A percentile compares a stretch with the other conserved stretches of the same genome.
Evolutionary conservation across 805 yeast species (phyloP).

Genomic region (Candida montana): DNA sequence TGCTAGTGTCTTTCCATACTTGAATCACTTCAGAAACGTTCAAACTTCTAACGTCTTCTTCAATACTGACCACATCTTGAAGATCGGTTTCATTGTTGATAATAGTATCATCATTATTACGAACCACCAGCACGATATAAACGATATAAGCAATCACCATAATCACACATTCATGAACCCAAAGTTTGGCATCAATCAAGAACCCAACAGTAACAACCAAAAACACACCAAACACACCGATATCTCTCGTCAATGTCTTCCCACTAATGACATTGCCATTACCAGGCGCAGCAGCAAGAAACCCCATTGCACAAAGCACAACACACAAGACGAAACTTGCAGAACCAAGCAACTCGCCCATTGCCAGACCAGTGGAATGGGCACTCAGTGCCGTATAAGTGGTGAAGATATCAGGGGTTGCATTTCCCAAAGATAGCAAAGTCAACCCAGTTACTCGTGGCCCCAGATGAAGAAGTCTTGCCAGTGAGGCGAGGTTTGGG

Average conservation of each 20-base stretch:
- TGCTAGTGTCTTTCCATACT: not conserved
- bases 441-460: conserved; percentile 85
- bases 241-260: conserved; percentile 59
- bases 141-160: conserved; percentile 51
- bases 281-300: too few species aligned
- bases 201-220: conserved; percentile 46
- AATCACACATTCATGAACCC: conserved; percentile 47
- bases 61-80: not conserved
- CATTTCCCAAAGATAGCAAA: conserved; percentile 84
- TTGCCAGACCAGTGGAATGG: conserved; percentile 70
- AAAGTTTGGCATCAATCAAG: conserved; percentile 50
- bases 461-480: conserved; percentile 56
- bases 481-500: conserved; percentile 67
- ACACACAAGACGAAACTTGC: conserved; percentile 77
- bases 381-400: conserved; percentile 77
- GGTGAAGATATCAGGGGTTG: conserved; percentile 83
- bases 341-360: conserved; percentile 90
- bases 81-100: too few species aligned
- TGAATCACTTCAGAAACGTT: not conserved
- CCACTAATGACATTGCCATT: too few species aligned
- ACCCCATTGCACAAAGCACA: conserved; percentile 73
- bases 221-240: conserved; percentile 48
- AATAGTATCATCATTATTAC: not conserved
- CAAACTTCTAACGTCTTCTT: conserved; percentile 5
- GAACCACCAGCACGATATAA: conserved; percentile 41